Evolutionary conservation across 768 basidiomycete genomes (phyloP).

Genomic region (Pulveroboletus ravenelii): DNA sequence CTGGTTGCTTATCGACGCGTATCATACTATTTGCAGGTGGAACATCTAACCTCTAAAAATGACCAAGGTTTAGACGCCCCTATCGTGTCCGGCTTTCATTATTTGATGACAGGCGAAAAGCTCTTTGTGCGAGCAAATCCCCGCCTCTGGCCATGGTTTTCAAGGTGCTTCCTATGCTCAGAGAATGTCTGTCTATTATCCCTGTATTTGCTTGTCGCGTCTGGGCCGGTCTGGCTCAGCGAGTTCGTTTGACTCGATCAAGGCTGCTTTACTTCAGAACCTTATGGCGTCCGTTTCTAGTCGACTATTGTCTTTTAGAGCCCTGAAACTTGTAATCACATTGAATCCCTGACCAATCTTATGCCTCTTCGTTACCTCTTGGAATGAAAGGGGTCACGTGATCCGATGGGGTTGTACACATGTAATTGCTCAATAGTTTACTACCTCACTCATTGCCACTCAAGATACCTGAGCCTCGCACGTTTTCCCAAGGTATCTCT

Average conservation of each 20-base stretch:
- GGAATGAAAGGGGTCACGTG: slow-evolving; percentile 18
- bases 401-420: background rate
- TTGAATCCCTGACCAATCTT: background rate
- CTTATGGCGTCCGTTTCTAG: background rate
- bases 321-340: background rate
- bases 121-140: background rate
- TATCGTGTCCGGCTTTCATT: slow-evolving; percentile 2
- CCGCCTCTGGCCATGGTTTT: background rate
- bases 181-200: background rate
- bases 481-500: slow-evolving; percentile 4
- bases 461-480: slow-evolving; percentile 19
- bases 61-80: background rate
- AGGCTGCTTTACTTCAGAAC: background rate
- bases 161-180: background rate
- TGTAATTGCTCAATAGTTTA: background rate
- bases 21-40: background rate
- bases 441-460: slow-evolving; percentile 16
- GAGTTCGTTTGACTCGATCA: background rate
- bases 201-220: background rate
- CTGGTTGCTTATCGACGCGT: background rate
- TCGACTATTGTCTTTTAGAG: background rate
- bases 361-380: too few species aligned
- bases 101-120: slow-evolving; percentile 2
- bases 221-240: too few species aligned
- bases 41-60: background rate